phyloP scores from a whole-genome alignment of 2,329 filamentous ascomycete species.

The Sporothrix humicola region DNA sequence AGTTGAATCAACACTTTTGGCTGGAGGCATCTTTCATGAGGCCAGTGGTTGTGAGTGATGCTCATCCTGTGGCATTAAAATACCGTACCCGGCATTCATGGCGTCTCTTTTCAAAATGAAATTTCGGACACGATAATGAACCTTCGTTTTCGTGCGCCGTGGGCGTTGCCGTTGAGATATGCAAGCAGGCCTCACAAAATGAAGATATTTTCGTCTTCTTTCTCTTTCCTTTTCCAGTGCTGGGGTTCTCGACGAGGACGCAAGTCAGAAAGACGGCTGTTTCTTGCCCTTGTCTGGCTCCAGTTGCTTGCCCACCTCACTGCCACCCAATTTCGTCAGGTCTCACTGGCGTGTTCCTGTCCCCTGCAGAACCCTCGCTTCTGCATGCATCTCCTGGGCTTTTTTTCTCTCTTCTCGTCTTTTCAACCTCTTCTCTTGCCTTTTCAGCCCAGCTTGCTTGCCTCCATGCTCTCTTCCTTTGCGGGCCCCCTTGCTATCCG shows the following conservation, averaged over 20 bases:
- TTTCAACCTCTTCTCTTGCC: neutral
- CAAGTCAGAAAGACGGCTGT: conserved; percentile 14
- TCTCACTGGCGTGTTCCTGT: conserved; percentile 10
- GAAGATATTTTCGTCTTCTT: neutral
- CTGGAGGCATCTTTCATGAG: neutral
- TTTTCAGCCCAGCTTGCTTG: neutral
- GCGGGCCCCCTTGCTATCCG: neutral
- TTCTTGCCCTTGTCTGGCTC: conserved; percentile 26
- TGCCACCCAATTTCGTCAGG: conserved; percentile 9
- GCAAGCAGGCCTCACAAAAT: neutral
- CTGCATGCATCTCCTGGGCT: neutral
- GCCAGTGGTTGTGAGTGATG: neutral
- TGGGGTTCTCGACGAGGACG: neutral
- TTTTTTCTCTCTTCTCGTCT: neutral
- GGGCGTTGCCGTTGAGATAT: neutral
- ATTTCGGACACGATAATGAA: neutral
- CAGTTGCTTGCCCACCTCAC: conserved; percentile 1
- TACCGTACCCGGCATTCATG: neutral
- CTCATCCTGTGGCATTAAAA: neutral
- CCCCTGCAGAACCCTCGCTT: conserved; percentile 12
- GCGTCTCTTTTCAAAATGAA: neutral
- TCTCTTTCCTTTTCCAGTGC: neutral
- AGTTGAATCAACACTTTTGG: neutral
- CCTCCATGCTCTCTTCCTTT: neutral
- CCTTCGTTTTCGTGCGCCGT: neutral